These are phyloP conservation scores for Brassica hybrid DNA, from an alignment of 441 rosid species.

Conservation along the genomic window DNA sequence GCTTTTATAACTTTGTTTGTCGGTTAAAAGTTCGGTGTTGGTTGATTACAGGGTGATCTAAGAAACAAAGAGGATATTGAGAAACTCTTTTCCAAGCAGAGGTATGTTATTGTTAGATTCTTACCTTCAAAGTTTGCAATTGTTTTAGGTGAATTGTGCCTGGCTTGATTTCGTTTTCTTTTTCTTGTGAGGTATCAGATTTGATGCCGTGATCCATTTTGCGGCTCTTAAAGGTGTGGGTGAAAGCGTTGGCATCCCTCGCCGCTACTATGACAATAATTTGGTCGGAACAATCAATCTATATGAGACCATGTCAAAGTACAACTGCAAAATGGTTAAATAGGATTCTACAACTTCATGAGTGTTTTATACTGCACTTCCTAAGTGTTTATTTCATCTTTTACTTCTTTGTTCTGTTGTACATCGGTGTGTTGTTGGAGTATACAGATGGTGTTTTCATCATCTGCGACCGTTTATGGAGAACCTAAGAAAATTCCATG, in stretches of 20 bases:
- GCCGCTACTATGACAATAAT: slow-evolving; percentile 68
- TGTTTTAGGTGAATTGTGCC: background rate
- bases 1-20: background rate
- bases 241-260: slow-evolving; percentile 67
- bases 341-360: background rate
- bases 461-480: slow-evolving; percentile 84
- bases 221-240: slow-evolving; percentile 80
- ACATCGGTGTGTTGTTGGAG: slow-evolving; percentile 11
- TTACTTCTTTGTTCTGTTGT: background rate
- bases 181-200: slow-evolving; percentile 44
- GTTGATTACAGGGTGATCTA: slow-evolving; percentile 65
- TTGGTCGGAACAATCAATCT: slow-evolving; percentile 75
- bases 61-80: slow-evolving; percentile 71
- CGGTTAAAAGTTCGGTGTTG: background rate
- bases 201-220: slow-evolving; percentile 77
- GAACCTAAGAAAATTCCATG: slow-evolving; percentile 76
- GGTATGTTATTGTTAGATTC: slow-evolving; percentile 40
- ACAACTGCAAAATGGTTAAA: slow-evolving; percentile 66
- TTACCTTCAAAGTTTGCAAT: slow-evolving; percentile 2
- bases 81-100: slow-evolving; percentile 60
- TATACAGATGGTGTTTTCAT: slow-evolving; percentile 71
- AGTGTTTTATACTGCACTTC: too few relatives aligned
- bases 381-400: background rate
- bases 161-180: slow-evolving; percentile 15
- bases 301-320: slow-evolving; percentile 67